Percentiles rank a stretch among this genome's conserved stretches.
phyloP scores from a whole-genome alignment of 2,329 filamentous ascomycete species.

The Fusarium praegraminearum region DNA sequence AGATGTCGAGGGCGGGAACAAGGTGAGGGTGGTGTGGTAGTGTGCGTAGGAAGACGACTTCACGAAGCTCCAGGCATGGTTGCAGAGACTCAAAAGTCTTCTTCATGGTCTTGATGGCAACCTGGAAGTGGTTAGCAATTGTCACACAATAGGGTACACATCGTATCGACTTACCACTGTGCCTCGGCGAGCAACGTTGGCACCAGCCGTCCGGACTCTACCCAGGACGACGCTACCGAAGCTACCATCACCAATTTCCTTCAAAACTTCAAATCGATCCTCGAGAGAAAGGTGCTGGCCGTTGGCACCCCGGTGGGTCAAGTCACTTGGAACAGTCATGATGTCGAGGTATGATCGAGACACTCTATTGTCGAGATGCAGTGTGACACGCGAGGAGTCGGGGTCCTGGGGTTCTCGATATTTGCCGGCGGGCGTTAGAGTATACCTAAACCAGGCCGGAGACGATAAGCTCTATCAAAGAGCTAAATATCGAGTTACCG shows the following conservation, averaged over 20 bases:
- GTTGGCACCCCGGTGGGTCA: conserved; percentile 75
- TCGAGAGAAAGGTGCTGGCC: conserved; percentile 77
- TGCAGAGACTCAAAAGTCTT: conserved; percentile 96
- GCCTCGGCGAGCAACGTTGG: conserved; percentile 87
- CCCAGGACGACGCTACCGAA: conserved; percentile 96
- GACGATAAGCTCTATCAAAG: conserved; percentile 53
- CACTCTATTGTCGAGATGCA: conserved; percentile 37
- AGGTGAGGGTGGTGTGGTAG: conserved; percentile 89
- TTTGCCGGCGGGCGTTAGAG: conserved; percentile 35
- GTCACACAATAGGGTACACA: conserved; percentile 27
- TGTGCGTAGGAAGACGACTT: conserved; percentile 95
- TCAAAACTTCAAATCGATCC: conserved; percentile 95
- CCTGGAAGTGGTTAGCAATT: conserved; percentile 63
- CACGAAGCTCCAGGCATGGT: conserved; percentile 91
- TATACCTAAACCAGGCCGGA: conserved; percentile 46
- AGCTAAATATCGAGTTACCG: conserved; percentile 51
- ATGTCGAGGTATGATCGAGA: conserved; percentile 50
- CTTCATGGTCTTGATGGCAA: conserved; percentile 99
- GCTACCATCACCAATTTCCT: conserved; percentile 98
- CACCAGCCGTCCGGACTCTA: conserved; percentile 89
- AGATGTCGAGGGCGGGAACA: conserved; percentile 98
- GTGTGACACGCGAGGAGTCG: conserved; percentile 36
- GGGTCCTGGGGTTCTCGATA: conserved; percentile 35
- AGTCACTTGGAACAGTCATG: conserved; percentile 84
- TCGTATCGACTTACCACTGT: conserved; percentile 78